These are phyloP conservation scores for Boletus barrowsii DNA, from an alignment of 768 basidiomycete genomes.

Conservation along the genomic window DNA sequence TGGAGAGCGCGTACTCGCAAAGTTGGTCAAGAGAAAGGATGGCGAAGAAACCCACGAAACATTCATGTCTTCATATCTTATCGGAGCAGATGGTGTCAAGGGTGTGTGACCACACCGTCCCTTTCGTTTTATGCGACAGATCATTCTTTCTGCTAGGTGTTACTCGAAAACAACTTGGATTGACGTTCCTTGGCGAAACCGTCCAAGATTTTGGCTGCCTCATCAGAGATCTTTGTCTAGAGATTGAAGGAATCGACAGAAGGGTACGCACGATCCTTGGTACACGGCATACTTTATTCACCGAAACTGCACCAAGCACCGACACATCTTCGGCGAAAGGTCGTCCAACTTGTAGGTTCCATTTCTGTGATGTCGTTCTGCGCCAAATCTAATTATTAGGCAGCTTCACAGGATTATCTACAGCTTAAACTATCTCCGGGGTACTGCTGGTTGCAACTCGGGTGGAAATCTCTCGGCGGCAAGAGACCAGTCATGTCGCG, in stretches of 20 bases:
- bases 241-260: constrained; percentile 26
- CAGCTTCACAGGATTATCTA: too few relatives aligned
- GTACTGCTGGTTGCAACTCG: too few relatives aligned
- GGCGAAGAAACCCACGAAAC: constrained; percentile 27
- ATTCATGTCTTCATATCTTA: constrained; percentile 31
- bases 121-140: not conserved
- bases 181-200: constrained; percentile 34
- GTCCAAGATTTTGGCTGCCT: constrained; percentile 23
- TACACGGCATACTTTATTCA: not conserved
- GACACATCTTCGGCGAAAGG: constrained; percentile 20
- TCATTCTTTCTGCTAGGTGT: constrained; percentile 20
- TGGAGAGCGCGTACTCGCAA: constrained; percentile 35
- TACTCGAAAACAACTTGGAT: constrained; percentile 38
- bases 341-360: constrained; percentile 2
- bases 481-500: too few relatives aligned
- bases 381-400: not conserved
- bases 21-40: constrained; percentile 28
- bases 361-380: not conserved
- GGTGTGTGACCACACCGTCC: constrained; percentile 7
- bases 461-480: too few relatives aligned
- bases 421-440: too few relatives aligned
- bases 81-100: constrained; percentile 43
- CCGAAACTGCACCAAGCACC: constrained; percentile 9
- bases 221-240: constrained; percentile 37
- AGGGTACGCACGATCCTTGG: constrained; percentile 14